Base-by-base conservation (phyloP, 1,284 basidiomycete species). In the Malassezia restricta region DNA sequence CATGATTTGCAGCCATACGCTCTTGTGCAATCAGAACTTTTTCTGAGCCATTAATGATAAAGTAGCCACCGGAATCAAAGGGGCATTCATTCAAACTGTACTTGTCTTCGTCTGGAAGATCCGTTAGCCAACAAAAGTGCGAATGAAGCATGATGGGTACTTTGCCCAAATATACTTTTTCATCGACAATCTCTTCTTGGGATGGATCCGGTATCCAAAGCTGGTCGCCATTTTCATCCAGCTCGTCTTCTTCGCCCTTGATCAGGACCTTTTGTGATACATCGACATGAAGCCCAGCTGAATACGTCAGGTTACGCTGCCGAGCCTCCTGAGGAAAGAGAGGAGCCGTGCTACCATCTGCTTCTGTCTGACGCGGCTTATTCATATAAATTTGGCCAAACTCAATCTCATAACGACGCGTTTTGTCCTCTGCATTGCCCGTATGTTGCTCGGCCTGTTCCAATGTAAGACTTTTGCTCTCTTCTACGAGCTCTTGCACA, bases 11-110 rank as follows among this genome's bases (percentile, higher is more conserved):
- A 8, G 94, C 92, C 91, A 98, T 98, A 48, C 94, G 83, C 75
- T 99, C 92, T 74, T 99, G 92, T 0, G 94, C 92, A 75, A 99
- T 99, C 61, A 99, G 79, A 28, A 99, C 92, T 76, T 99, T 99
- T 75, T 99, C 92, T 1, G 94, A 98, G 28, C 92, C 92, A 67
- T 96, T 98, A 78, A 99, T 96, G 74, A 99, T 88, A 74, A 99
- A 99, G 76, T 99, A 99, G 56, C 92, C 92, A 74, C 92, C 92
- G 7, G 61, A 54, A 54, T 99, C 94, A 71, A 91, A 92, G 2
- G 92, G 92, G 68, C 92, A 99, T 76, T 99, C 92, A 71, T 94
- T 94, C 62, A 95, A 77, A 65, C 89, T 84, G 74, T 85, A 90
- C 43, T 91, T 78, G 65, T 87, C 84, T 55, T 83, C 80, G 48